Conservation (phyloP, 345 rosid genomes). For the Eucalyptus tenuipes region DNA sequence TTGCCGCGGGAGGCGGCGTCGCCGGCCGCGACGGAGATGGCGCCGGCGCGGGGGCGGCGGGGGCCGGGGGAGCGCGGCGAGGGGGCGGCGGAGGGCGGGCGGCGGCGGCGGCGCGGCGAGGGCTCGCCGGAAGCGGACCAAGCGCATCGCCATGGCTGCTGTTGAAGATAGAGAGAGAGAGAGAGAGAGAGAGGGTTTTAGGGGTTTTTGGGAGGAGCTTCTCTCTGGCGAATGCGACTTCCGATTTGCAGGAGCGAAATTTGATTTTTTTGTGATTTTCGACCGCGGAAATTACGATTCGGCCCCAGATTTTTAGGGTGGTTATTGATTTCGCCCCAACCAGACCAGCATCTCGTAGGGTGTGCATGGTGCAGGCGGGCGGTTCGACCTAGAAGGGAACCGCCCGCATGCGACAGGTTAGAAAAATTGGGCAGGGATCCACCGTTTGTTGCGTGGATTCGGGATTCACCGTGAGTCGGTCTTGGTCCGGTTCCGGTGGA, state of each 20-base stretch:
- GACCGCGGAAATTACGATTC: not conserved
- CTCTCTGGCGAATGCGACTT: not conserved
- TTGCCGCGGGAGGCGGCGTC: not conserved
- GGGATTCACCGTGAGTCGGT: too few species aligned
- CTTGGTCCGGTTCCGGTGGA: too few species aligned
- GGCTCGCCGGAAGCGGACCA: constrained; percentile 52
- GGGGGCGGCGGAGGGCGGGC: constrained; percentile 3
- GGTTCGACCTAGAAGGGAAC: too few species aligned
- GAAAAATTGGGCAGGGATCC: too few species aligned
- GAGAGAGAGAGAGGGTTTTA: too few species aligned
- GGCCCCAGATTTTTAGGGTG: not conserved
- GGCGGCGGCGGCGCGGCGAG: constrained; percentile 6
- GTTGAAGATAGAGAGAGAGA: not conserved
- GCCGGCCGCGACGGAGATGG: not conserved
- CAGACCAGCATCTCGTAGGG: too few species aligned
- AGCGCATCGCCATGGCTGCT: constrained; percentile 21
- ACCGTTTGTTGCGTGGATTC: too few species aligned
- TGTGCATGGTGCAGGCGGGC: too few species aligned
- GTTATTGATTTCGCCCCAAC: not conserved
- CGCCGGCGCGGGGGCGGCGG: not conserved
- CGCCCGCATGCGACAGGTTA: too few species aligned
- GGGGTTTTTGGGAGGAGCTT: not conserved
- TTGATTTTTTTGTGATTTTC: not conserved
- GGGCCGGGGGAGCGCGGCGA: not conserved
- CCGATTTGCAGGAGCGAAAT: not conserved